A percentile compares a stretch with the other conserved stretches of the same genome.
Evolutionary conservation across 108 stramenopile genomes (phyloP).

Genomic region (Nitzschia sp.): DNA sequence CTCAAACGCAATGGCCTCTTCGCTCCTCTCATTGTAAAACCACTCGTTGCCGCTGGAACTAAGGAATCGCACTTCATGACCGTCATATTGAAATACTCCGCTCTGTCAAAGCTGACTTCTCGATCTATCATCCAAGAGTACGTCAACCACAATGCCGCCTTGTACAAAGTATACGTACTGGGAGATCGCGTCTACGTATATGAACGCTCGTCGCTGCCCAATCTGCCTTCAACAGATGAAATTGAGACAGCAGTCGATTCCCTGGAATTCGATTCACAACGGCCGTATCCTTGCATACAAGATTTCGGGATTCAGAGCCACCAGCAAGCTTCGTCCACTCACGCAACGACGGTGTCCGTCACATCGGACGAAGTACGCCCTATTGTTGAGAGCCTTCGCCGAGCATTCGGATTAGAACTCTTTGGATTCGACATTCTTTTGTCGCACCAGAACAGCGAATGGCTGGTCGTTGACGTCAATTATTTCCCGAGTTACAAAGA

Average conservation of each 20-base stretch:
- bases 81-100: constrained; percentile 59
- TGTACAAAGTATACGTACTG: constrained; percentile 89
- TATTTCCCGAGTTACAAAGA: constrained; percentile 92
- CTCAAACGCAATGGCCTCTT: neutral
- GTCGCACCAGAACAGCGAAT: constrained; percentile 22
- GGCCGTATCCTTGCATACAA: constrained; percentile 73
- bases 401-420: constrained; percentile 79
- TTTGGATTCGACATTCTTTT: constrained; percentile 89
- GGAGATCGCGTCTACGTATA: constrained; percentile 82
- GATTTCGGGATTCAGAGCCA: constrained; percentile 65
- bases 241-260: constrained; percentile 22
- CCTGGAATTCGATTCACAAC: constrained; percentile 87
- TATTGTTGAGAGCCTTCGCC: constrained; percentile 60
- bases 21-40: constrained; percentile 79
- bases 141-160: constrained; percentile 74
- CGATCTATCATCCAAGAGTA: constrained; percentile 68
- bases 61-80: constrained; percentile 78
- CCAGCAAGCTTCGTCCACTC: neutral
- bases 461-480: constrained; percentile 83
- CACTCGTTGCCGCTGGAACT: constrained; percentile 85
- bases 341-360: constrained; percentile 16
- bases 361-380: constrained; percentile 74
- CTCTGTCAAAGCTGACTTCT: constrained; percentile 41
- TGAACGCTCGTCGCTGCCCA: constrained; percentile 67
- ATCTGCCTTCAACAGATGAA: constrained; percentile 54